phyloP scores from a whole-genome alignment of 1,284 basidiomycete genomes.

The Meira miltonrushii region DNA sequence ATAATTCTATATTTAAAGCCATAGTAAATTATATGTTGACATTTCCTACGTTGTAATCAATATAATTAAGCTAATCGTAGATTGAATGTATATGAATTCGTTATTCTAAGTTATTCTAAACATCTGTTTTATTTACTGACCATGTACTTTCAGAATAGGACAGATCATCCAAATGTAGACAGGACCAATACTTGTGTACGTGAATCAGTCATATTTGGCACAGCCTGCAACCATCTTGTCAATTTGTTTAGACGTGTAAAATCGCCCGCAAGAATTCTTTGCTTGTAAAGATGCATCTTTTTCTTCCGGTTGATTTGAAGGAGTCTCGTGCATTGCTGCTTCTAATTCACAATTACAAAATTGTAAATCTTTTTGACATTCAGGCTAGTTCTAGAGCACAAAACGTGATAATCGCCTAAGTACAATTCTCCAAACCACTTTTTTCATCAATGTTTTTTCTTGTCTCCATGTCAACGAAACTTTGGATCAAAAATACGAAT shows the following conservation, averaged over 20 bases:
- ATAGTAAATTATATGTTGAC: no score
- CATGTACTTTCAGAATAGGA: no score
- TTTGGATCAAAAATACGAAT: not conserved
- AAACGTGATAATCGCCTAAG: not conserved
- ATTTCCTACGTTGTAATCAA: no score
- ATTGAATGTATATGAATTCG: no score
- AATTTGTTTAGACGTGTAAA: not conserved
- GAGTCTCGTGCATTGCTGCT: not conserved
- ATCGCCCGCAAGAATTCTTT: not conserved
- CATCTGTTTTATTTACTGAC: no score
- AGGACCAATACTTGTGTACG: not conserved
- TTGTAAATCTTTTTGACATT: not conserved
- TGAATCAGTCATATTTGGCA: not conserved
- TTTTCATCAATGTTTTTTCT: not conserved
- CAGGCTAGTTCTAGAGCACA: not conserved
- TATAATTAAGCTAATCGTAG: no score
- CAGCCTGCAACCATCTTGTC: not conserved
- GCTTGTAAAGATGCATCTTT: not conserved
- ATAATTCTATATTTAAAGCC: no score
- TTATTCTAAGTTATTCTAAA: no score
- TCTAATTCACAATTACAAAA: slow-evolving; percentile 1
- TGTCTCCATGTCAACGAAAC: not conserved
- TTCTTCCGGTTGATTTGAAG: not conserved
- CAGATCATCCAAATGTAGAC: not conserved
- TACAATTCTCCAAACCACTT: not conserved